phyloP scores from a whole-genome alignment of 2,329 filamentous ascomycete species.

The Sporothrix humicola region DNA sequence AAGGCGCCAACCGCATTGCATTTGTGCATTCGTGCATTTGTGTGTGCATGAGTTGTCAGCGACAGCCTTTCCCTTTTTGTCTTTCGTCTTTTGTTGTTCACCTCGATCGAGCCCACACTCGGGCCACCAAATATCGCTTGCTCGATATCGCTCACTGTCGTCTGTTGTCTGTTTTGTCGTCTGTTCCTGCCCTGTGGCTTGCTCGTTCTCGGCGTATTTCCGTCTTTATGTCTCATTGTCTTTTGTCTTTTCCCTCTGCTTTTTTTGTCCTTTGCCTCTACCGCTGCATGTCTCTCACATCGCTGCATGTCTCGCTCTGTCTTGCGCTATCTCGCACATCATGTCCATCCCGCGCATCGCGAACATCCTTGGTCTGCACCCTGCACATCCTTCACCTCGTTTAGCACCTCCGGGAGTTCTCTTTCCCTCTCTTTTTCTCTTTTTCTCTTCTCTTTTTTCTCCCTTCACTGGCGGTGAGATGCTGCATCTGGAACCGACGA shows the following conservation, averaged over 20 bases:
- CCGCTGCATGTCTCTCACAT: neutral
- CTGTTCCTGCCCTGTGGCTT: neutral
- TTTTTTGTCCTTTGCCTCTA: neutral
- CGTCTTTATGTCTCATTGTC: neutral
- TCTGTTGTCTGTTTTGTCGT: neutral
- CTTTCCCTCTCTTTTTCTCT: neutral
- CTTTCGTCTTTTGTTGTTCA: too few species aligned
- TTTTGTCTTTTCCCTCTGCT: too few species aligned
- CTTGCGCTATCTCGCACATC: constrained; percentile 21
- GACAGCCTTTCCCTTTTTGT: too few species aligned
- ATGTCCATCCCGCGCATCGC: constrained; percentile 20
- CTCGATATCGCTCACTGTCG: neutral
- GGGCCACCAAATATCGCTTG: too few species aligned
- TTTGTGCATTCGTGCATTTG: too few species aligned
- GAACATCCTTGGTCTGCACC: constrained; percentile 1
- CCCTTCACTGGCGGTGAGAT: constrained; percentile 23
- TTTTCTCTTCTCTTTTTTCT: constrained; percentile 5
- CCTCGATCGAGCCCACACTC: too few species aligned
- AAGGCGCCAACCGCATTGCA: constrained; percentile 4
- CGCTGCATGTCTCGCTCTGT: constrained; percentile 16
- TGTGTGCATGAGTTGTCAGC: neutral
- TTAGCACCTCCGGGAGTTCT: neutral
- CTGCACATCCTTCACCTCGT: neutral
- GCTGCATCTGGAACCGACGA: constrained; percentile 22
- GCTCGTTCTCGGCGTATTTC: neutral